Conservation (phyloP, 2,329 filamentous ascomycete genomes). For the Penicillium sclerotiorum region DNA sequence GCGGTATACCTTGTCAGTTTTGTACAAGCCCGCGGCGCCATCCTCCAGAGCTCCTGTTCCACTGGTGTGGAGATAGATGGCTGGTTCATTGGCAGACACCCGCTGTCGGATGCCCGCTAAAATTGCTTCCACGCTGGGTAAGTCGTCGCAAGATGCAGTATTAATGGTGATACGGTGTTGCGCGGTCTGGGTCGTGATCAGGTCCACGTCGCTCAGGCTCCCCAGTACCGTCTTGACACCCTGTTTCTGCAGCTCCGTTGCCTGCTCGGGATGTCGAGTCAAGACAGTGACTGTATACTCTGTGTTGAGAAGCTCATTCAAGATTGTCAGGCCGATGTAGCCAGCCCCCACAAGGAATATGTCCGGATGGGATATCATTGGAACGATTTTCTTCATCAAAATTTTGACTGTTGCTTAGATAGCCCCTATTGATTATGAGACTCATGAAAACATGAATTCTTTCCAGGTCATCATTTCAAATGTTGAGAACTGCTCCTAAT, state of each 20-base stretch:
- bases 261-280: background rate
- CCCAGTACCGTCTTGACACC: background rate
- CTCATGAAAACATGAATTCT: background rate
- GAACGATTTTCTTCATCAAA: background rate
- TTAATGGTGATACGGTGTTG: background rate
- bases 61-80: conserved; percentile 4
- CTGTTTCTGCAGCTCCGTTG: background rate
- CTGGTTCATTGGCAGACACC: background rate
- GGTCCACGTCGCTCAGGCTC: background rate
- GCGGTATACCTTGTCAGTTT: background rate
- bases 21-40: background rate
- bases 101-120: background rate
- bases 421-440: too few relatives aligned
- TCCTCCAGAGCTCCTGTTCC: background rate
- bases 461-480: background rate
- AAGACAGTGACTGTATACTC: background rate
- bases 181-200: background rate
- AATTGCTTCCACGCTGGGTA: conserved; percentile 1
- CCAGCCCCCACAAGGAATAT: conserved; percentile 1
- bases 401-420: too few relatives aligned
- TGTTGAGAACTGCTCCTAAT: background rate
- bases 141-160: conserved; percentile 3
- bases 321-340: background rate
- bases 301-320: conserved; percentile 1
- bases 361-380: background rate